Conservation (phyloP, 306 rosid species). For the Dalbergia cochinchinensis region DNA sequence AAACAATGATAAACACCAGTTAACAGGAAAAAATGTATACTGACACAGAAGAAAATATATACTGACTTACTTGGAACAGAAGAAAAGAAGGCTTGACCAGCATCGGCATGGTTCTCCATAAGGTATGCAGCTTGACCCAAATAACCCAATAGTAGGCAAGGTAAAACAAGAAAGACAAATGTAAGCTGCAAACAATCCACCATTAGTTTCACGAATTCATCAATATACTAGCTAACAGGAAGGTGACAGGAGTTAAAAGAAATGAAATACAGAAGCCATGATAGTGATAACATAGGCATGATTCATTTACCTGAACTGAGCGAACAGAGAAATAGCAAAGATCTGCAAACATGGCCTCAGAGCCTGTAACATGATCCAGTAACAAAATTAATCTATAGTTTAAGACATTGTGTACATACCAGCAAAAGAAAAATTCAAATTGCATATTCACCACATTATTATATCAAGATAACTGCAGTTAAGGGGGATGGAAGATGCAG, state of each 20-base stretch:
- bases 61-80: slow-evolving; percentile 87
- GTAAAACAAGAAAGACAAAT: slow-evolving; percentile 52
- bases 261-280: slow-evolving; percentile 20
- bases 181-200: slow-evolving; percentile 72
- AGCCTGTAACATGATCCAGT: slow-evolving; percentile 69
- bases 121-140: slow-evolving; percentile 99
- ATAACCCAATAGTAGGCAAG: slow-evolving; percentile 95
- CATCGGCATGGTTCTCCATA: slow-evolving; percentile 69
- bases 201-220: slow-evolving; percentile 43
- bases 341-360: slow-evolving; percentile 99
- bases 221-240: slow-evolving; percentile 30
- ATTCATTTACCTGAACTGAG: slow-evolving; percentile 88
- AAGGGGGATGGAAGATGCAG: neutral
- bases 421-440: slow-evolving; percentile 11
- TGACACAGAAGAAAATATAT: slow-evolving; percentile 25
- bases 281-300: slow-evolving; percentile 37
- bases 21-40: slow-evolving; percentile 20
- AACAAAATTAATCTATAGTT: slow-evolving; percentile 40
- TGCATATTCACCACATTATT: slow-evolving; percentile 18
- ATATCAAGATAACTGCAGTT: neutral
- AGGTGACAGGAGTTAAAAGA: slow-evolving; percentile 33
- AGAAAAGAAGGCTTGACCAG: slow-evolving; percentile 76
- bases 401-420: neutral
- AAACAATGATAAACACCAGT: slow-evolving; percentile 13
- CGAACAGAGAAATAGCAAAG: slow-evolving; percentile 97